A percentile compares a stretch with the other conserved stretches of the same genome.
Conservation (phyloP, 768 basidiomycete species). For the Pisolithus microcarpus region DNA sequence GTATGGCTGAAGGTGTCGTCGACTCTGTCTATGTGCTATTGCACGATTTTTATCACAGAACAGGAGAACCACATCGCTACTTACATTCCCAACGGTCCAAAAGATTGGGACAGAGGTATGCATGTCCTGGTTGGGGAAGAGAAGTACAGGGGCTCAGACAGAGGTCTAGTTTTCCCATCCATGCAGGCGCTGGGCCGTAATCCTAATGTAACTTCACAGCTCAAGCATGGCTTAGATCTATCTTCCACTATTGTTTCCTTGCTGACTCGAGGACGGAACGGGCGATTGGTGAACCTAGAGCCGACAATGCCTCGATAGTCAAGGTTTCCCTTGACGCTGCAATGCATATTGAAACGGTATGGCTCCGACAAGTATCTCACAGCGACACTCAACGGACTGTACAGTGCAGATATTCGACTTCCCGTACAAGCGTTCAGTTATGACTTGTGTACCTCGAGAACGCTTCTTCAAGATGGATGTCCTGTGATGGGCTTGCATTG, state of each 20-base stretch:
- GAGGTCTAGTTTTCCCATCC: slow-evolving; percentile 28
- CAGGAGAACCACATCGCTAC: slow-evolving; percentile 17
- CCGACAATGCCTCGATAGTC: slow-evolving; percentile 25
- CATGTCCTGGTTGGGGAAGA: slow-evolving; percentile 43
- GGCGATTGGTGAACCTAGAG: slow-evolving; percentile 38
- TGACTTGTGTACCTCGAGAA: slow-evolving; percentile 12
- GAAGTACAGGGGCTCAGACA: slow-evolving; percentile 36
- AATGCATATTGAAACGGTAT: slow-evolving; percentile 19
- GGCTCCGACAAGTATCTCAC: neutral
- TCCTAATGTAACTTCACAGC: slow-evolving; percentile 7
- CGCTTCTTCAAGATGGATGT: slow-evolving; percentile 19
- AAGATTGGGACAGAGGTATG: slow-evolving; percentile 31
- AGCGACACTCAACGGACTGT: neutral
- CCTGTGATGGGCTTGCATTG: slow-evolving; percentile 3
- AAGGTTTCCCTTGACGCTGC: slow-evolving; percentile 12
- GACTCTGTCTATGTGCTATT: too few species aligned
- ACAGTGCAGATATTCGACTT: slow-evolving; percentile 17
- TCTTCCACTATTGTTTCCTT: slow-evolving; percentile 39
- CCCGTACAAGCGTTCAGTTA: slow-evolving; percentile 18
- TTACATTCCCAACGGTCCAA: slow-evolving; percentile 21
- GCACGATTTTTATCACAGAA: too few species aligned
- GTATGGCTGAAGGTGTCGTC: slow-evolving; percentile 38
- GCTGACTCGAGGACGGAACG: slow-evolving; percentile 35
- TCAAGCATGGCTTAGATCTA: slow-evolving; percentile 17
- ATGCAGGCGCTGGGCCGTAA: neutral